A percentile compares a stretch with the other conserved stretches of the same genome.
Conservation (phyloP, 768 basidiomycete genomes). For the Naganishia randhawae region DNA sequence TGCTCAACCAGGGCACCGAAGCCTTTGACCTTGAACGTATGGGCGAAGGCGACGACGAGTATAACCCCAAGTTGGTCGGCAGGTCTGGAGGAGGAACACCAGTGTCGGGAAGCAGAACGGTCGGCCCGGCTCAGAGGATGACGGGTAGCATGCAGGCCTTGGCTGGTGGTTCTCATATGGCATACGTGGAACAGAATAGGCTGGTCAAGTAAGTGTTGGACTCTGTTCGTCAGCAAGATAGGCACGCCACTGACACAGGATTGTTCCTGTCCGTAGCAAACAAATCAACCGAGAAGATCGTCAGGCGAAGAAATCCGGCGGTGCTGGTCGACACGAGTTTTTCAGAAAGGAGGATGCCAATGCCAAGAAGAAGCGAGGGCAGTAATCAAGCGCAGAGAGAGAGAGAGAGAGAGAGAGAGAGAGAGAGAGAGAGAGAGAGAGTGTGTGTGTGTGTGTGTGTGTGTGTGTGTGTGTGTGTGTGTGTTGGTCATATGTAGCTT, state of each 20-base stretch:
- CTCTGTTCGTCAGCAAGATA: background rate
- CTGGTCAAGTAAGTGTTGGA: slow-evolving; percentile 47
- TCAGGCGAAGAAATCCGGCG: slow-evolving; percentile 29
- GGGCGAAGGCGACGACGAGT: slow-evolving; percentile 57
- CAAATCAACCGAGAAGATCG: slow-evolving; percentile 40
- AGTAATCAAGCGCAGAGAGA: background rate
- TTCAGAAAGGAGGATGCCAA: slow-evolving; percentile 29
- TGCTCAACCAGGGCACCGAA: slow-evolving; percentile 83
- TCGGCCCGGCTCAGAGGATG: slow-evolving; percentile 42
- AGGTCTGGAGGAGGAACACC: slow-evolving; percentile 24
- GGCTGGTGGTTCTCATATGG: slow-evolving; percentile 50
- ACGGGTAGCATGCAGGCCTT: slow-evolving; percentile 47
- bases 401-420: no score
- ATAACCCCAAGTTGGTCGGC: slow-evolving; percentile 31
- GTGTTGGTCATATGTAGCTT: no score
- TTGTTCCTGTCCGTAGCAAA: slow-evolving; percentile 33
- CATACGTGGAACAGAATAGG: slow-evolving; percentile 50
- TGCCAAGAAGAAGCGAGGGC: background rate
- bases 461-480: no score
- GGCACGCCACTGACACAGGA: background rate
- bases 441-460: no score
- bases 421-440: no score
- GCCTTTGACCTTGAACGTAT: slow-evolving; percentile 84
- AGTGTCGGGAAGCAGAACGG: slow-evolving; percentile 33
- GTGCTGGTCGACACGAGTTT: slow-evolving; percentile 31